These are phyloP conservation scores for Sporothrix variecibatus DNA, from an alignment of 2,329 filamentous ascomycete genomes.

Conservation along the genomic window DNA sequence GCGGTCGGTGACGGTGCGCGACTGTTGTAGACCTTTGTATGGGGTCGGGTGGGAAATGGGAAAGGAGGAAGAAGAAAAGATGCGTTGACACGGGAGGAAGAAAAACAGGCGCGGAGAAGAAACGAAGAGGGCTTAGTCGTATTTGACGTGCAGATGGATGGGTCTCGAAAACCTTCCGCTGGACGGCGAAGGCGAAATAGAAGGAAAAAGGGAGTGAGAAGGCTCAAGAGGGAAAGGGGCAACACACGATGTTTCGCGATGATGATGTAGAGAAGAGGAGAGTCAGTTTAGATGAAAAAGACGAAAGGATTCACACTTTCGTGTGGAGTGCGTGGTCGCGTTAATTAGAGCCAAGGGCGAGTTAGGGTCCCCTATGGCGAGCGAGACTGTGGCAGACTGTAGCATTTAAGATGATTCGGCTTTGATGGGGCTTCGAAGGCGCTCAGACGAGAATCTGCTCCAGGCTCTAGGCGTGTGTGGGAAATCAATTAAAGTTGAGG, in stretches of 20 bases:
- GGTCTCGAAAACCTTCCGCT: background rate
- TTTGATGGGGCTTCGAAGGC: background rate
- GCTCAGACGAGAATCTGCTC: background rate
- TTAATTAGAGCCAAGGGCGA: slow-evolving; percentile 4
- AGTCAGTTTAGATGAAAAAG: background rate
- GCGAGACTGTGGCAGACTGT: background rate
- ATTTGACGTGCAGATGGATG: slow-evolving; percentile 15
- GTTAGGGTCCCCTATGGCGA: background rate
- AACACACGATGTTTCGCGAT: background rate
- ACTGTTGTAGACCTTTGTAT: background rate
- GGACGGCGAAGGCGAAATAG: background rate
- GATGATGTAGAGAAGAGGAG: background rate
- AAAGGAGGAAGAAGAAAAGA: background rate
- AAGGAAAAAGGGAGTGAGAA: background rate
- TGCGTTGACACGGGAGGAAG: background rate
- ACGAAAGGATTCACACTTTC: background rate
- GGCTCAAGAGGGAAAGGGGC: background rate
- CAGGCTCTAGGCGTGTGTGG: slow-evolving; percentile 15
- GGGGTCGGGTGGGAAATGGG: background rate
- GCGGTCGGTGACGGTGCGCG: too few species aligned
- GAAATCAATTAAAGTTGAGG: slow-evolving; percentile 34
- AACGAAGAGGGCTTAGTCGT: slow-evolving; percentile 5
- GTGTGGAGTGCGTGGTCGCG: background rate
- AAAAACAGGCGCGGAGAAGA: slow-evolving; percentile 14
- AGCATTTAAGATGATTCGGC: background rate